Conservation (phyloP, 1,284 basidiomycete species). For the Sanghuangporus baumii region DNA sequence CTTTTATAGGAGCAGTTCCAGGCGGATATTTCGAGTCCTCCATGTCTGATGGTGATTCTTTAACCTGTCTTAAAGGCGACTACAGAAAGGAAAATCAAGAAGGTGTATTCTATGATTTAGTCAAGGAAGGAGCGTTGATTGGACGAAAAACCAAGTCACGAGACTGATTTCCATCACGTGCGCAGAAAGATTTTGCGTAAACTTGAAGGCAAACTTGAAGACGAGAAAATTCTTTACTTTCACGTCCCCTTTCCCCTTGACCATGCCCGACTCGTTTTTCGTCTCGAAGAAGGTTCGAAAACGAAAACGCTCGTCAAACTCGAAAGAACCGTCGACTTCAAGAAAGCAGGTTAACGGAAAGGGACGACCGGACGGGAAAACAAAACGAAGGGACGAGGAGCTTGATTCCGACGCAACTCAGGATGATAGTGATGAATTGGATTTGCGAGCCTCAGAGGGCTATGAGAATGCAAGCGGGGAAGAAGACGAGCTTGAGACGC, state of each 20-base stretch:
- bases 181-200: not conserved
- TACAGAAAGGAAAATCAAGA: not conserved
- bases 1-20: slow-evolving; percentile 71
- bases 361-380: slow-evolving; percentile 6
- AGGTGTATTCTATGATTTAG: not conserved
- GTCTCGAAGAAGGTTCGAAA: slow-evolving; percentile 18
- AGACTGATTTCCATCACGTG: not conserved
- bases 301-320: slow-evolving; percentile 6
- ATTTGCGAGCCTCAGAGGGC: slow-evolving; percentile 58
- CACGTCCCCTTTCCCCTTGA: not conserved
- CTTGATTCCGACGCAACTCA: slow-evolving; percentile 57
- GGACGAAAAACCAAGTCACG: not conserved
- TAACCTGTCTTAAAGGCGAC: not conserved
- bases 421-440: slow-evolving; percentile 71
- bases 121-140: not conserved
- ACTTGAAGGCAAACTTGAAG: not conserved
- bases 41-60: not conserved
- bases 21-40: slow-evolving; percentile 20
- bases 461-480: slow-evolving; percentile 59
- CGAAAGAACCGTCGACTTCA: slow-evolving; percentile 1
- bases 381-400: slow-evolving; percentile 47
- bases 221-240: not conserved
- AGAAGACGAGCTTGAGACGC: slow-evolving; percentile 86
- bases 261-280: slow-evolving; percentile 18
- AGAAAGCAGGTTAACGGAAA: slow-evolving; percentile 14